Evolutionary conservation across 352 stramenopile species (phyloP).

Genomic region (Peronospora belbahrii): DNA sequence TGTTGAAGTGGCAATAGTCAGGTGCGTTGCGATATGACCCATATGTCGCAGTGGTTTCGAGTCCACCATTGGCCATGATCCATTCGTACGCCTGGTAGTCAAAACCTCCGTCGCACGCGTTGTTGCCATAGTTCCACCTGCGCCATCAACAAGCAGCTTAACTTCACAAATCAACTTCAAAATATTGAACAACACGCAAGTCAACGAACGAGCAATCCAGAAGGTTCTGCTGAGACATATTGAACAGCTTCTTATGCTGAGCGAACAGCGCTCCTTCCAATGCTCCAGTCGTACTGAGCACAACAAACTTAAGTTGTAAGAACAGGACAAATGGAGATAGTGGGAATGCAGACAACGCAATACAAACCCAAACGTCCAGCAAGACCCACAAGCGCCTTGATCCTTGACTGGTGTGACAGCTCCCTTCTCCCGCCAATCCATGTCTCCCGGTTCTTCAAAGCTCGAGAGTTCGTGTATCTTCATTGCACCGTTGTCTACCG

Average conservation of each 20-base stretch:
- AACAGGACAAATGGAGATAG: background rate
- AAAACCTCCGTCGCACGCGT: constrained; percentile 82
- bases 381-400: constrained; percentile 87
- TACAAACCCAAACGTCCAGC: constrained; percentile 84
- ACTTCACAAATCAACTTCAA: constrained; percentile 12
- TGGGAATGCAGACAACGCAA: background rate
- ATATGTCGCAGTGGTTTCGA: constrained; percentile 80
- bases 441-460: constrained; percentile 43
- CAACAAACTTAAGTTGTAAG: constrained; percentile 5
- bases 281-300: constrained; percentile 61
- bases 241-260: constrained; percentile 66
- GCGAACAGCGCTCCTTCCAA: constrained; percentile 70
- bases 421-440: constrained; percentile 83
- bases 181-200: no score
- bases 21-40: constrained; percentile 82
- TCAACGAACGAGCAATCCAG: constrained; percentile 84
- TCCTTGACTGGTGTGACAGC: constrained; percentile 88
- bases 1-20: constrained; percentile 86
- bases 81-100: constrained; percentile 88
- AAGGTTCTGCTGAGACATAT: constrained; percentile 86
- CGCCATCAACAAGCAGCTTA: background rate
- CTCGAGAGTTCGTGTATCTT: constrained; percentile 34
- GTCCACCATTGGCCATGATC: constrained; percentile 75
- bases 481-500: constrained; percentile 52
- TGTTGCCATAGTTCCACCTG: constrained; percentile 88